Evolutionary conservation across 192 early-diverging fungal genomes (phyloP).

Genomic region (Coemansia sp.): DNA sequence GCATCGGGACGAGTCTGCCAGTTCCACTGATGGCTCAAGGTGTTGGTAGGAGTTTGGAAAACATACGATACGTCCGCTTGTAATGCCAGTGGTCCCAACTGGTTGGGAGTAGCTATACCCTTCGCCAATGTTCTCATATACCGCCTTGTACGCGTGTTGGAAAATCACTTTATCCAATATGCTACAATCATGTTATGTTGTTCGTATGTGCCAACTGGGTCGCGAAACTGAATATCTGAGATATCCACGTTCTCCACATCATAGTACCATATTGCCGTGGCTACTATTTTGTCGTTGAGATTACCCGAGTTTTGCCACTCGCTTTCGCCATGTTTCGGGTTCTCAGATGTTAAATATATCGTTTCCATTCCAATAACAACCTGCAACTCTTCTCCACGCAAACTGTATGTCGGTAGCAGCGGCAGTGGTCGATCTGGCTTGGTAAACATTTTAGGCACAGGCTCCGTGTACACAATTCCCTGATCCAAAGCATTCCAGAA

Average conservation of each 20-base stretch:
- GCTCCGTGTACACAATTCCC: slow-evolving; percentile 19
- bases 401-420: slow-evolving; percentile 11
- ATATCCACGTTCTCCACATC: slow-evolving; percentile 63
- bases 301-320: slow-evolving; percentile 70
- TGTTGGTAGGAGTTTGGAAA: slow-evolving; percentile 75
- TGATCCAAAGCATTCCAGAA: neutral
- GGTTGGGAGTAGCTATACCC: slow-evolving; percentile 22
- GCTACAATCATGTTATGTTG: neutral
- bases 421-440: slow-evolving; percentile 16
- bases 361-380: slow-evolving; percentile 69
- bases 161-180: slow-evolving; percentile 3
- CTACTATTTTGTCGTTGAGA: slow-evolving; percentile 65
- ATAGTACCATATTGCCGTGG: slow-evolving; percentile 71
- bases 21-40: slow-evolving; percentile 55
- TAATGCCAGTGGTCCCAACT: slow-evolving; percentile 39
- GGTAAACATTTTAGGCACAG: slow-evolving; percentile 15
- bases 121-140: slow-evolving; percentile 29
- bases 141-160: slow-evolving; percentile 9
- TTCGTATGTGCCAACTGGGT: neutral
- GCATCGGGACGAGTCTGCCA: slow-evolving; percentile 55
- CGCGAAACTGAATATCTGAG: slow-evolving; percentile 59
- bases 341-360: slow-evolving; percentile 64
- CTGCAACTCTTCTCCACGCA: slow-evolving; percentile 45
- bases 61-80: slow-evolving; percentile 57
- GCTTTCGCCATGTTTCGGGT: slow-evolving; percentile 52